Base-by-base conservation (phyloP, 2,329 filamentous ascomycete species). In the Xylariaceae sp. region DNA sequence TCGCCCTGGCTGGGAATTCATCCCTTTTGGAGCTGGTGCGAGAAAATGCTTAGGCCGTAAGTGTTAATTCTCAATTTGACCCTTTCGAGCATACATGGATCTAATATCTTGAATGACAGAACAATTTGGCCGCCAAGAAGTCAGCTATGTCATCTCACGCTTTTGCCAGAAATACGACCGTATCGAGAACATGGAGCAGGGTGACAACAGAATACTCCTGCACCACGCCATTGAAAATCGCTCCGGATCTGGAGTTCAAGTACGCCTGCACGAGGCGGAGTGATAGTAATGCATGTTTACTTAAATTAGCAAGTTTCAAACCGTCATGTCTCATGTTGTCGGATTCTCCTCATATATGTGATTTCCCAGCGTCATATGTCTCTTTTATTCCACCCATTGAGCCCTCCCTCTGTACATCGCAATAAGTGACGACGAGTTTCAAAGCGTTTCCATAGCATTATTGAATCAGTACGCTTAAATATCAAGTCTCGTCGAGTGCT, bases 211-310 rank as follows among this genome's bases (percentile, higher is more conserved):
- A 12, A 54, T 62, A 35, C 55, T 54, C 10, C 44, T 62, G 27
- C 60, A 62, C 44, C 60, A 62, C 39, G 60, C 60, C 11, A 62
- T 62, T 48, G 56, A 67, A 17, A 54, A 64, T 19, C 52, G 59
- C 18, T 64, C 58, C n/a, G 66, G 59, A 31, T 66, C 62, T 30
- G 66, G 66, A 6, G 66, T 69, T 1, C 62, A 66, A 44, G 62
- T 69, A 27, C 61, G 58, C 40, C 39, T 64, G 22, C 66, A 67
- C 48, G 63, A 61, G 43, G 61, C 61, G 14, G 53, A 52, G 35
- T 33, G 46, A 15, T 38, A 47, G 44, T 40, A 10, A 19, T 11
- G 12, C 4, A 27, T 27, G 7, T 5, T 7, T 27, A 27, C n/a
- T n/a, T n/a, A n/a, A n/a, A n/a, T n/a, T n/a, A n/a, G n/a, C n/a